A percentile compares a stretch with the other conserved stretches of the same genome.
These are phyloP conservation scores for Anthracocystis setariae DNA, from an alignment of 1,284 basidiomycete species.

Conservation along the genomic window DNA sequence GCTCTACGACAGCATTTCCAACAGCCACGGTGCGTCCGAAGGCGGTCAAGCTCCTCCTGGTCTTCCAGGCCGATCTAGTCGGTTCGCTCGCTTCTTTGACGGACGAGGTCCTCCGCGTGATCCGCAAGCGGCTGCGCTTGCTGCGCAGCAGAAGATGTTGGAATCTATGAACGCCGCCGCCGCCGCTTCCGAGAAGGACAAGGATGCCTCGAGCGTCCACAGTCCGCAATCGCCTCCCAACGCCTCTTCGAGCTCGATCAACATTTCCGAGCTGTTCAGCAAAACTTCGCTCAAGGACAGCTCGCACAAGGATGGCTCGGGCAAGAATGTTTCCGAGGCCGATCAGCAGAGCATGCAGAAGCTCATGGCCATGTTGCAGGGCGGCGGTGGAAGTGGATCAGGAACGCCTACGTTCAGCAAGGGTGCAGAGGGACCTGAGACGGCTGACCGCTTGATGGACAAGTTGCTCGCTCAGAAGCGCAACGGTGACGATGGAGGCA, in stretches of 20 bases:
- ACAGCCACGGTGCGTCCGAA: conserved; percentile 39
- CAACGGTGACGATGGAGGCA: conserved; percentile 18
- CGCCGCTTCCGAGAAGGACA: conserved; percentile 6
- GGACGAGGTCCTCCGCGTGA: conserved; percentile 45
- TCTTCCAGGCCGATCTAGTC: conserved; percentile 61
- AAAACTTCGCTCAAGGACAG: conserved; percentile 31
- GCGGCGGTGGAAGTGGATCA: conserved; percentile 30
- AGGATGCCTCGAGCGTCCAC: conserved; percentile 15
- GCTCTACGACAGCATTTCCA: conserved; percentile 52
- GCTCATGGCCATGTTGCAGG: conserved; percentile 65
- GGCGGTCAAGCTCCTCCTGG: conserved; percentile 45
- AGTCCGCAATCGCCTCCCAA: conserved; percentile 28
- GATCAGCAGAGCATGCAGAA: conserved; percentile 66
- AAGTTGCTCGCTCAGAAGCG: conserved; percentile 28
- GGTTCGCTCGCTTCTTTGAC: conserved; percentile 66
- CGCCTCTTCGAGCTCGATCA: conserved; percentile 39
- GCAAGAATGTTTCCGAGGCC: conserved; percentile 52
- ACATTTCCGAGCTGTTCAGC: conserved; percentile 50
- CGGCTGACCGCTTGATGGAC: conserved; percentile 31
- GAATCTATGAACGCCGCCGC: conserved; percentile 27
- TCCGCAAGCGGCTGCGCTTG: conserved; percentile 56
- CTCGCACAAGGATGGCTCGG: conserved; percentile 25
- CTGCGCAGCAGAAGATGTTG: conserved; percentile 54
- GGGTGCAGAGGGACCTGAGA: conserved; percentile 16
- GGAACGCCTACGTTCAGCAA: conserved; percentile 25